Conservation (phyloP, 2,329 filamentous ascomycete species). For the Cladosporium sp. region DNA sequence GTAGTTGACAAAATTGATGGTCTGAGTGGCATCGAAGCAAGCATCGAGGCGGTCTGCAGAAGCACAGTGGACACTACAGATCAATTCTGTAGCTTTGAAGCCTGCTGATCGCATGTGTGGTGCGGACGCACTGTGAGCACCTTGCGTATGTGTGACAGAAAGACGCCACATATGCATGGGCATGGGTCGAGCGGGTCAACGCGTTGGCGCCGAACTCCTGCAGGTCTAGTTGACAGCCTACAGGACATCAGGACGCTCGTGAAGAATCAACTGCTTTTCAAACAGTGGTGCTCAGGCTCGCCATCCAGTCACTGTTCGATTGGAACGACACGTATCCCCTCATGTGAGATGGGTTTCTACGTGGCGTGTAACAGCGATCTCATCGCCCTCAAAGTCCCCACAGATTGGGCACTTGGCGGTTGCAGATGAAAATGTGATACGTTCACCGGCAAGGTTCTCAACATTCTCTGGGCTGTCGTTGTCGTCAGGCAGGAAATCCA, state of each 20-base stretch:
- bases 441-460: slow-evolving; percentile 12
- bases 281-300: too few species aligned
- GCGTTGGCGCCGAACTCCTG: not conserved
- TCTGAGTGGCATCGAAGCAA: too few species aligned
- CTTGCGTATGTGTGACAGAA: too few species aligned
- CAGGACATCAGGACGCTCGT: too few species aligned
- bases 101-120: too few species aligned
- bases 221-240: slow-evolving; percentile 6
- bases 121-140: too few species aligned
- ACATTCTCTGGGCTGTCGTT: slow-evolving; percentile 26
- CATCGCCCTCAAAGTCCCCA: slow-evolving; percentile 62
- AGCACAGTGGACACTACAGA: too few species aligned
- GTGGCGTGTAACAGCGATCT: slow-evolving; percentile 63
- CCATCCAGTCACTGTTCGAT: too few species aligned
- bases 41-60: too few species aligned
- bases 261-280: too few species aligned
- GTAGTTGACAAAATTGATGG: too few species aligned
- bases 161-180: slow-evolving; percentile 3
- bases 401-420: slow-evolving; percentile 60
- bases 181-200: not conserved
- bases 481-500: slow-evolving; percentile 23
- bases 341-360: slow-evolving; percentile 50
- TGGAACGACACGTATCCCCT: not conserved
- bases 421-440: slow-evolving; percentile 24
- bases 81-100: too few species aligned